Conservation (phyloP, 2,329 filamentous ascomycete species). For the Botrytis galanthina region DNA sequence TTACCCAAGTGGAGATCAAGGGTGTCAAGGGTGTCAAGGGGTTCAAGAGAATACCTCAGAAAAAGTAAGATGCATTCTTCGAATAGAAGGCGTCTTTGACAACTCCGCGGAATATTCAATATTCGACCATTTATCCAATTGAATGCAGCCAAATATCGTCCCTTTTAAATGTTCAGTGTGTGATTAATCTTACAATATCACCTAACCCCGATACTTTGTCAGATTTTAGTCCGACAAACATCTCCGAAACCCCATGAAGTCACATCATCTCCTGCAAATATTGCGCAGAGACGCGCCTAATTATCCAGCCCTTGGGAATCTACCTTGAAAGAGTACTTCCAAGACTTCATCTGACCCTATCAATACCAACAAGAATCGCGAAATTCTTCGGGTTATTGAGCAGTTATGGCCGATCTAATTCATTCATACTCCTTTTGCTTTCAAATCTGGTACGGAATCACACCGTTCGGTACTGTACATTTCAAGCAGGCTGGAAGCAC, state of each 20-base stretch:
- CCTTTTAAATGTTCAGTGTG: background rate
- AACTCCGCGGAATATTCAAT: constrained; percentile 8
- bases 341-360: background rate
- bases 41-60: background rate
- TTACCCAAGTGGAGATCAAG: background rate
- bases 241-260: constrained; percentile 17
- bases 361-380: background rate
- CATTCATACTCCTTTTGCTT: constrained; percentile 9
- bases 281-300: constrained; percentile 5
- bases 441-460: constrained; percentile 11
- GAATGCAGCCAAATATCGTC: background rate
- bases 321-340: background rate
- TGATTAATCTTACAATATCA: constrained; percentile 6
- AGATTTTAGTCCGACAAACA: constrained; percentile 18
- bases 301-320: background rate
- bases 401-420: background rate
- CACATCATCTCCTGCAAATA: background rate
- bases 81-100: background rate
- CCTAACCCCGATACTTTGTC: constrained; percentile 17
- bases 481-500: background rate
- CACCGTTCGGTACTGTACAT: constrained; percentile 3
- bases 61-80: background rate
- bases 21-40: background rate
- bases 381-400: background rate
- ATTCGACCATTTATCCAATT: background rate